Conservation (phyloP, 345 rosid species). For the Kernera saxatilis region DNA sequence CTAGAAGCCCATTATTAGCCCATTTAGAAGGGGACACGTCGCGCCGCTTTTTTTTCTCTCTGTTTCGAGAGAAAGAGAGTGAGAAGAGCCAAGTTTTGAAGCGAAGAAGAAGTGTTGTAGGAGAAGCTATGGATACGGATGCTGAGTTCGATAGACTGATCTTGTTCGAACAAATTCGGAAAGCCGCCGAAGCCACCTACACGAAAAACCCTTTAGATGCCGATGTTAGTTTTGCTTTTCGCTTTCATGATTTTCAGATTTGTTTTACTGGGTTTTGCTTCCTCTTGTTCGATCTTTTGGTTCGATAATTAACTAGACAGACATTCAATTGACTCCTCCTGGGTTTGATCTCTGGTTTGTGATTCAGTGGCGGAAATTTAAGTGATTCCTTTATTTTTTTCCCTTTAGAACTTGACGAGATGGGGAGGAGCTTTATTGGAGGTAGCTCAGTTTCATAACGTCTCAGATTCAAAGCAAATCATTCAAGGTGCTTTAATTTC, state of each 20-base stretch:
- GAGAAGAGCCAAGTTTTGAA: background rate
- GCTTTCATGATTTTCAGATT: background rate
- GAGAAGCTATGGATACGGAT: conserved; percentile 55
- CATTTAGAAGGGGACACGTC: background rate
- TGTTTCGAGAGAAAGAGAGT: background rate
- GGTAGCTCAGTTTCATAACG: conserved; percentile 75
- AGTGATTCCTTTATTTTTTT: background rate
- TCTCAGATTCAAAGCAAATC: conserved; percentile 63
- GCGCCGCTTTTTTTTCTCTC: background rate
- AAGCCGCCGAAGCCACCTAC: conserved; percentile 58
- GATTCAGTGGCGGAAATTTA: background rate
- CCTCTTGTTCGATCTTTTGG: background rate
- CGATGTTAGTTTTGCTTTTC: conserved; percentile 42
- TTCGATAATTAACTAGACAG: background rate
- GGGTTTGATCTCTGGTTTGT: background rate
- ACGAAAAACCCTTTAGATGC: conserved; percentile 65
- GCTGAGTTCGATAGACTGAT: conserved; percentile 62
- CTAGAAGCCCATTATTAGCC: conserved; percentile 1
- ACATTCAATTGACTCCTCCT: background rate
- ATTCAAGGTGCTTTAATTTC: conserved; percentile 48
- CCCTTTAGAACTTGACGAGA: conserved; percentile 60
- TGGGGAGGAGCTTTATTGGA: conserved; percentile 90
- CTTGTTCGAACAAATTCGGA: conserved; percentile 81
- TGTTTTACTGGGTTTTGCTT: background rate
- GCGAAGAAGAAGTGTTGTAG: background rate